A percentile compares a stretch with the other conserved stretches of the same genome.
Conservation (phyloP, 148 eudicot species). For the Pouteria glomerata region DNA sequence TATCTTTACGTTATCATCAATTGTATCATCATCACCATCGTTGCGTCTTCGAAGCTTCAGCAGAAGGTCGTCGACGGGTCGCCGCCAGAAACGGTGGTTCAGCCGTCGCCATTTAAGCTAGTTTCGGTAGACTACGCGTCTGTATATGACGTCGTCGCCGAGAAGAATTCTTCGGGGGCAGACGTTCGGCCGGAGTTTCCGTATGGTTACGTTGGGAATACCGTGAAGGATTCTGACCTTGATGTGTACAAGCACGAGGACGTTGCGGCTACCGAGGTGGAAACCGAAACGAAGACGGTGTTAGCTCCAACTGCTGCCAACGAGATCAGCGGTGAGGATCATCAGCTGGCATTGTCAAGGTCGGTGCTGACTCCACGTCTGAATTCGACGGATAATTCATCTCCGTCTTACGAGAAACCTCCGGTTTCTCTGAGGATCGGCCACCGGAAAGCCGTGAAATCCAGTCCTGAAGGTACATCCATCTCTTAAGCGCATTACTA, state of each 20-base stretch:
- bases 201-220: constrained; percentile 14
- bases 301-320: not conserved
- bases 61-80: constrained; percentile 9
- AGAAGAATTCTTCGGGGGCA: constrained; percentile 10
- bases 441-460: constrained; percentile 48
- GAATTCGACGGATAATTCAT: constrained; percentile 16
- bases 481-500: not conserved
- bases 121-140: constrained; percentile 2
- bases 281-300: not conserved
- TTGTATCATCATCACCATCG: constrained; percentile 70
- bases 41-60: constrained; percentile 67
- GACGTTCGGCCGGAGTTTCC: constrained; percentile 17
- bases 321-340: constrained; percentile 19
- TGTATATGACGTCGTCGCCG: constrained; percentile 11
- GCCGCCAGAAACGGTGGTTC: constrained; percentile 6
- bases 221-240: not conserved
- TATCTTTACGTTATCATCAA: constrained; percentile 69
- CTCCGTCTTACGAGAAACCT: constrained; percentile 40
- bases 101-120: constrained; percentile 10
- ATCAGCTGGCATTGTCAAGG: constrained; percentile 33
- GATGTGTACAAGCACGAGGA: not conserved
- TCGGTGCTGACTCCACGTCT: constrained; percentile 19
- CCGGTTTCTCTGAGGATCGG: constrained; percentile 56
- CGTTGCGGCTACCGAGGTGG: constrained; percentile 3
- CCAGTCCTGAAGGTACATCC: constrained; percentile 61